Evolutionary conservation across 352 stramenopile genomes (phyloP).

Genomic region (Globisporangium barbulae): DNA sequence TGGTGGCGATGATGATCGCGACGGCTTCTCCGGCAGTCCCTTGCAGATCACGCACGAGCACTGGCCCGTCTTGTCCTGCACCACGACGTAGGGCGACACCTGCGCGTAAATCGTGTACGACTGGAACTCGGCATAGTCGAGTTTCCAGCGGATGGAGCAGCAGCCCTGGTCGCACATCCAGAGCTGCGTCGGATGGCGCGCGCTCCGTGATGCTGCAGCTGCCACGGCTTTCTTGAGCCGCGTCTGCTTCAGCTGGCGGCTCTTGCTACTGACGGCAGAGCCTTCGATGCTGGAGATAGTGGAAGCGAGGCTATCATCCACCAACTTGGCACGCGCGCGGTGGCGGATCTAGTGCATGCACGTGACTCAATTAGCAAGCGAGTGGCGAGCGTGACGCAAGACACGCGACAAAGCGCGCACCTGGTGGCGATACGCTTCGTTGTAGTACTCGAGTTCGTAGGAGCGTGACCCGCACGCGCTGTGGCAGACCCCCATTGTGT

Average conservation of each 20-base stretch:
- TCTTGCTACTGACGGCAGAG: neutral
- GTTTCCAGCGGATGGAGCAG: slow-evolving; percentile 72
- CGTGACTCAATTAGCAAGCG: slow-evolving; percentile 6
- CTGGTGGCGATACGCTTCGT: slow-evolving; percentile 43
- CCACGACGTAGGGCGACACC: slow-evolving; percentile 61
- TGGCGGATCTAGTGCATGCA: slow-evolving; percentile 18
- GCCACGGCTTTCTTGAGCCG: neutral
- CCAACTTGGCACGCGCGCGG: slow-evolving; percentile 17
- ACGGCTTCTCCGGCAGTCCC: slow-evolving; percentile 25
- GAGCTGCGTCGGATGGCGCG: slow-evolving; percentile 28
- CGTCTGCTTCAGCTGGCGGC: slow-evolving; percentile 12
- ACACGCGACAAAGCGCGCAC: slow-evolving; percentile 14
- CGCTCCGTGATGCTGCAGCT: neutral
- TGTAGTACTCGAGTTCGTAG: slow-evolving; percentile 65
- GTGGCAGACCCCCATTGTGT: slow-evolving; percentile 53
- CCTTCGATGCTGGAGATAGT: neutral
- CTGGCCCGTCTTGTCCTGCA: slow-evolving; percentile 45
- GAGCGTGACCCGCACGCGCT: slow-evolving; percentile 45
- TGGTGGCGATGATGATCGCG: neutral
- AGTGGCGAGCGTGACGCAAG: neutral
- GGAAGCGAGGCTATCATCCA: slow-evolving; percentile 12
- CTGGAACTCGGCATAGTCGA: slow-evolving; percentile 74
- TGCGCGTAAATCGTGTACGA: slow-evolving; percentile 63
- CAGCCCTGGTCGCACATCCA: slow-evolving; percentile 63
- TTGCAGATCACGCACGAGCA: slow-evolving; percentile 66